Base-by-base conservation (phyloP, 441 rosid genomes). In the Erodium moschatum region DNA sequence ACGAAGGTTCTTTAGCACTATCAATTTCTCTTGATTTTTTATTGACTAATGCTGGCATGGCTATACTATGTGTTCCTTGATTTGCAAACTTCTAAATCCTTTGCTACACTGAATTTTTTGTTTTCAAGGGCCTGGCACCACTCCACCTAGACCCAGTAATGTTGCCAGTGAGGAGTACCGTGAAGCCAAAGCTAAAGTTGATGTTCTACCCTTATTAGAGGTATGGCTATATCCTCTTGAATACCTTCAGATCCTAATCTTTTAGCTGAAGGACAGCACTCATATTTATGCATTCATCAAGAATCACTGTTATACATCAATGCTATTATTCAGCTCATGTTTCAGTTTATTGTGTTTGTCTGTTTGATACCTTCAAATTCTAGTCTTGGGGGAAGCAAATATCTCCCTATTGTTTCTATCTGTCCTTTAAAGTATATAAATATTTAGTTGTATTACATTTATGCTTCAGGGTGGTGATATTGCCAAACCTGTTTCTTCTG, bases 141-240 rank as follows among this genome's bases (percentile, higher is more conserved):
- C 80, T 78, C 77, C 82, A 68, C 70, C 86, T 50, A 85, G 88
- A 77, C 83, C 88, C 67, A 72, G 74, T 71, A 79, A 70, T 62
- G 79, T 79, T 72, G 61, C 81, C 65, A 61, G 71, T 69, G 89
- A 81, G 70, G 73, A 72, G 69, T 90, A 74, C 70, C 65, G 76
- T 61, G 92, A 85, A 68, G 69, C 83, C 72, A 86, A 83, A 79
- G 81, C 84, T 1, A 81, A 77, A 67, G 81, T 84, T 66, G 81
- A 78, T 69, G 82, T 73, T 71, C 69, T 85, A 65, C 84, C 84
- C 67, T 70, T 79, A 63, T 69, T 80, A 60, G 88, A 87, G 90
- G 97, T 91, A 82, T 50, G 72, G 56, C 35, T 52, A 56, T 50
- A 42, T 15, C 19, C 64, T 18, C 16, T 12, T 7, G 5, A 31